phyloP scores from a whole-genome alignment of 441 rosid species.

The Lepidium campestre region DNA sequence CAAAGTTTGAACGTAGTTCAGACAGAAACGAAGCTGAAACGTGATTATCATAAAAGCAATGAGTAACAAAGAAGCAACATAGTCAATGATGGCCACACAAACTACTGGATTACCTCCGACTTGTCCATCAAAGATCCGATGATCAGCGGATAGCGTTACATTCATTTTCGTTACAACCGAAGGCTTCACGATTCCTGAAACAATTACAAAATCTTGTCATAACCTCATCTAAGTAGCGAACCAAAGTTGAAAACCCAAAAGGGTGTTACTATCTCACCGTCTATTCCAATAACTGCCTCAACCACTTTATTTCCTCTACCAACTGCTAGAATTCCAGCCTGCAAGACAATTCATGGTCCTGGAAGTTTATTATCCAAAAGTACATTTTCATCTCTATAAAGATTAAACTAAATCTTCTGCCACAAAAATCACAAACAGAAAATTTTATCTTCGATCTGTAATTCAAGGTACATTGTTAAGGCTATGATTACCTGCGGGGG shows the following conservation, averaged over 20 bases:
- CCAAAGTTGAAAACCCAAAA: neutral
- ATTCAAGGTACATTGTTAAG: neutral
- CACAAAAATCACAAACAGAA: neutral
- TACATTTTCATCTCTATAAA: neutral
- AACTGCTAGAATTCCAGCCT: constrained; percentile 95
- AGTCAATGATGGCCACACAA: neutral
- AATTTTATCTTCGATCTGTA: neutral
- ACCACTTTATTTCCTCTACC: constrained; percentile 93
- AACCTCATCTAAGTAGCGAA: neutral
- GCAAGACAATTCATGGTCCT: constrained; percentile 22
- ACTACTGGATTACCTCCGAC: constrained; percentile 57
- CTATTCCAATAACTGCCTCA: constrained; percentile 62
- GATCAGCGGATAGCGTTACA: constrained; percentile 88
- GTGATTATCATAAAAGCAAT: neutral
- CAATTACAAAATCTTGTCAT: constrained; percentile 18
- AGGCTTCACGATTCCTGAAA: constrained; percentile 73
- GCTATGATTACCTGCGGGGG: constrained; percentile 77
- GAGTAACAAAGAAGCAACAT: constrained; percentile 9
- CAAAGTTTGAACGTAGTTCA: constrained; percentile 67
- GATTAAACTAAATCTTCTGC: neutral
- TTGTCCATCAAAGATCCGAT: constrained; percentile 92
- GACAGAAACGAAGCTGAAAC: constrained; percentile 81
- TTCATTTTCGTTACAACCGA: constrained; percentile 74
- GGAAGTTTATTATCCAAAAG: neutral
- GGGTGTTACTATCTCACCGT: constrained; percentile 48